Percentiles rank a stretch among this genome's conserved stretches.
Conservation (phyloP, 1,284 basidiomycete species). For the Grifola frondosa region DNA sequence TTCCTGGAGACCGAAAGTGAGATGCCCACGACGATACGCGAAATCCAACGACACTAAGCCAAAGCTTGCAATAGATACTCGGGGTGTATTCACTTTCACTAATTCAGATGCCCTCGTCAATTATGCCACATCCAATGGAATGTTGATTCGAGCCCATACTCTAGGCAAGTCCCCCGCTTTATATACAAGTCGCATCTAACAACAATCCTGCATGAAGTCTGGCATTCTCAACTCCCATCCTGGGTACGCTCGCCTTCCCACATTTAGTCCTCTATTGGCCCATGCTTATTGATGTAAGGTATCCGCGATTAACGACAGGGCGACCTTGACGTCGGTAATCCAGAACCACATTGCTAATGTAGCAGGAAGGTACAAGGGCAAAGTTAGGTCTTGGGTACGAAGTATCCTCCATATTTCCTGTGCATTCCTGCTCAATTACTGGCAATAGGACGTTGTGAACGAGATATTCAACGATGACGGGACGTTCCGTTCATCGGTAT, state of each 20-base stretch:
- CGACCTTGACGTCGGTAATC: constrained; percentile 31
- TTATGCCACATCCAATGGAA: constrained; percentile 45
- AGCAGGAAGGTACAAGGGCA: constrained; percentile 39
- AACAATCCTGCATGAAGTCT: constrained; percentile 34
- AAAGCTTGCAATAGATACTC: constrained; percentile 20
- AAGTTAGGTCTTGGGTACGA: constrained; percentile 34
- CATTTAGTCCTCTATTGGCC: constrained; percentile 11
- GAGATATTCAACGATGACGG: constrained; percentile 39
- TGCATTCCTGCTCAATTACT: too few relatives aligned
- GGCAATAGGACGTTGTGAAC: constrained; percentile 29
- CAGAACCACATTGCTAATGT: constrained; percentile 38
- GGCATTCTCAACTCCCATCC: constrained; percentile 48
- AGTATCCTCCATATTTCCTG: not conserved
- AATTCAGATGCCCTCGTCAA: constrained; percentile 44
- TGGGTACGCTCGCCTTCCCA: constrained; percentile 34
- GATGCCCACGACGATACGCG: not conserved
- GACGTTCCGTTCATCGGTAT: constrained; percentile 34
- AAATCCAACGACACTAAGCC: constrained; percentile 1
- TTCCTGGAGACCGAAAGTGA: constrained; percentile 20
- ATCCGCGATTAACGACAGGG: constrained; percentile 27
- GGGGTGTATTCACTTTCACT: constrained; percentile 39
- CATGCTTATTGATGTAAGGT: constrained; percentile 10
- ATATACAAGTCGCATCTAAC: constrained; percentile 5
- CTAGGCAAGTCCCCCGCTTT: constrained; percentile 24
- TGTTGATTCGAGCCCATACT: constrained; percentile 49